Conservation (phyloP, 371 early-diverging fungal genomes). For the Umbelopsis sp. region DNA sequence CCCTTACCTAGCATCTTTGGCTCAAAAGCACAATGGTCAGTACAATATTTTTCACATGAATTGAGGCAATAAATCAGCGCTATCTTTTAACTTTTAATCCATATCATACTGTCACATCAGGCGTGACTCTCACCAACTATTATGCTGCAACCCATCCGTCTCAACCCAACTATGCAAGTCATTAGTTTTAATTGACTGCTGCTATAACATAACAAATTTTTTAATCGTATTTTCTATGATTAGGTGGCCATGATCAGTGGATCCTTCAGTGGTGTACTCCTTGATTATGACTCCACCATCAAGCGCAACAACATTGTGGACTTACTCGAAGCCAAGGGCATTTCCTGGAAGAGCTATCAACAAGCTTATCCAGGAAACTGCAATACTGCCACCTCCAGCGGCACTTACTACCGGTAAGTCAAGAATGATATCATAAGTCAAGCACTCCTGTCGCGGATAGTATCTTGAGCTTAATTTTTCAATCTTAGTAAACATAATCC, state of each 20-base stretch:
- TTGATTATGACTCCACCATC: constrained; percentile 43
- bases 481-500: constrained; percentile 59
- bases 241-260: constrained; percentile 49
- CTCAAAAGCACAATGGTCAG: constrained; percentile 29
- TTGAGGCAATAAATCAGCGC: constrained; percentile 12
- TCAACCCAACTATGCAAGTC: constrained; percentile 49
- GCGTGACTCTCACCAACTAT: constrained; percentile 39
- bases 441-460: not conserved
- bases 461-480: too few relatives aligned
- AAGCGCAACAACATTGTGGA: constrained; percentile 57
- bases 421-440: constrained; percentile 19
- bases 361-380: constrained; percentile 62
- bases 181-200: constrained; percentile 35
- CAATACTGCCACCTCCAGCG: constrained; percentile 24
- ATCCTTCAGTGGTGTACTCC: constrained; percentile 48
- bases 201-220: not conserved
- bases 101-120: constrained; percentile 21
- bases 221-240: not conserved
- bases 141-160: constrained; percentile 45
- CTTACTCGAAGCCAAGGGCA: constrained; percentile 59
- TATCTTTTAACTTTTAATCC: constrained; percentile 33
- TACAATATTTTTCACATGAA: not conserved
- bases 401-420: constrained; percentile 37
- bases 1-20: constrained; percentile 36
- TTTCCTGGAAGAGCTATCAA: constrained; percentile 71